Conservation (phyloP, 331 rosid genomes). For the Malus hybrid region DNA sequence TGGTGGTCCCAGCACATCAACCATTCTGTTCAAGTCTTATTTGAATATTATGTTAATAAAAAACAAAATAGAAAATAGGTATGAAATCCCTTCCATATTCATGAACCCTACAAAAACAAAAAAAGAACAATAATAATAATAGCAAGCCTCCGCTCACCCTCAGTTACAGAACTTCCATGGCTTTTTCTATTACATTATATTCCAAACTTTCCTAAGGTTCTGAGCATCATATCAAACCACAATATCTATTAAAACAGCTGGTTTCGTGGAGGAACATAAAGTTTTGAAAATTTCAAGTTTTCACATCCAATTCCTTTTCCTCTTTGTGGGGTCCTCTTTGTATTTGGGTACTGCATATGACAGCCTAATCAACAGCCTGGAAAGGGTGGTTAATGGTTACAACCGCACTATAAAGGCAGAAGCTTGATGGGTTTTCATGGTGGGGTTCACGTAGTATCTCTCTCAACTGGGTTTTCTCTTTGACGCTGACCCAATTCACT, state of each 20-base stretch:
- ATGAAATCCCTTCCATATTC: not conserved
- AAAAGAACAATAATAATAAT: not conserved
- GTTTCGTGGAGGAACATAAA: slow-evolving; percentile 7
- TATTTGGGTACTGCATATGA: slow-evolving; percentile 34
- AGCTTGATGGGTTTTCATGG: slow-evolving; percentile 22
- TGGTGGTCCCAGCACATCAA: slow-evolving; percentile 50
- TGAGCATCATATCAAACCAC: slow-evolving; percentile 20
- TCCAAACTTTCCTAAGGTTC: slow-evolving; percentile 21
- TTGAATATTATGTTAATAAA: no score
- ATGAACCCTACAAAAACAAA: not conserved
- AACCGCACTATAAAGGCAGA: slow-evolving; percentile 22
- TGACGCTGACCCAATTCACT: slow-evolving; percentile 8
- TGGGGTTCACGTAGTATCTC: slow-evolving; percentile 8
- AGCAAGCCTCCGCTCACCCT: not conserved
- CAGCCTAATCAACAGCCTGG: slow-evolving; percentile 73
- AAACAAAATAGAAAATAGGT: not conserved
- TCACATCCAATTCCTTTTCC: slow-evolving; percentile 9
- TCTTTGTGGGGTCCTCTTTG: slow-evolving; percentile 44
- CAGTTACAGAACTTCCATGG: slow-evolving; percentile 15
- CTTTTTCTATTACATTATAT: slow-evolving; percentile 9
- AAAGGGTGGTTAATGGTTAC: slow-evolving; percentile 25
- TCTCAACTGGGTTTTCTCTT: slow-evolving; percentile 19
- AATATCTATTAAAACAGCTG: slow-evolving; percentile 38
- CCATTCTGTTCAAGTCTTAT: not conserved
- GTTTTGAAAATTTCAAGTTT: slow-evolving; percentile 22